Evolutionary conservation across 2,329 filamentous ascomycete genomes (phyloP).

Genomic region (Chrysoporthe deuterocubensis): DNA sequence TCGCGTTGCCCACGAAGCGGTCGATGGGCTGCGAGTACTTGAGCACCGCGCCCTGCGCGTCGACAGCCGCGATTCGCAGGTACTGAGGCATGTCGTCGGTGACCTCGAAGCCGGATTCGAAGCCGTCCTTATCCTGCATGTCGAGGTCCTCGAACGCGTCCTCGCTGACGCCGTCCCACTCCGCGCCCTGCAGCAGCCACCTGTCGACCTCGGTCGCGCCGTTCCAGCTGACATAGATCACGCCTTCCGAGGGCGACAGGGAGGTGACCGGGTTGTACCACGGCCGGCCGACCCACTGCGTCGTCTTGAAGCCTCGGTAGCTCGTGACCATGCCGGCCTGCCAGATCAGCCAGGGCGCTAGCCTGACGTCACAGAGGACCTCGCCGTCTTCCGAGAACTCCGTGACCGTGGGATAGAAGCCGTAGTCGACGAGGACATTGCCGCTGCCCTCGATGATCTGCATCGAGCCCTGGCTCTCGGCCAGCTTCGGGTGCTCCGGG

Average conservation of each 20-base stretch:
- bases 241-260: conserved; percentile 17
- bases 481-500: conserved; percentile 28
- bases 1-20: conserved; percentile 27
- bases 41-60: conserved; percentile 23
- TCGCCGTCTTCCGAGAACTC: conserved; percentile 26
- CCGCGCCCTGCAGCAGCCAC: conserved; percentile 29
- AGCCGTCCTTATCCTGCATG: conserved; percentile 25
- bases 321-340: conserved; percentile 28
- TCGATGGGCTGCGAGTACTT: conserved; percentile 26
- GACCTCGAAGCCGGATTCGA: conserved; percentile 27
- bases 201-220: conserved; percentile 29
- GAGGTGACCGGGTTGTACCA: conserved; percentile 18
- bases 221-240: conserved; percentile 32
- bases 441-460: conserved; percentile 18
- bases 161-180: conserved; percentile 16
- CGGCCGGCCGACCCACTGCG: conserved; percentile 27
- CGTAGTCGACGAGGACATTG: conserved; percentile 29
- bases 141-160: conserved; percentile 22
- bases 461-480: conserved; percentile 25
- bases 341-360: conserved; percentile 28
- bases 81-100: conserved; percentile 24
- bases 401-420: conserved; percentile 29
- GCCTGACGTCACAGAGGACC: conserved; percentile 30
- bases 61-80: conserved; percentile 27
- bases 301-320: conserved; percentile 31